Base-by-base conservation (phyloP, 2,329 filamentous ascomycete genomes). In the Grosmannia clavigera region DNA sequence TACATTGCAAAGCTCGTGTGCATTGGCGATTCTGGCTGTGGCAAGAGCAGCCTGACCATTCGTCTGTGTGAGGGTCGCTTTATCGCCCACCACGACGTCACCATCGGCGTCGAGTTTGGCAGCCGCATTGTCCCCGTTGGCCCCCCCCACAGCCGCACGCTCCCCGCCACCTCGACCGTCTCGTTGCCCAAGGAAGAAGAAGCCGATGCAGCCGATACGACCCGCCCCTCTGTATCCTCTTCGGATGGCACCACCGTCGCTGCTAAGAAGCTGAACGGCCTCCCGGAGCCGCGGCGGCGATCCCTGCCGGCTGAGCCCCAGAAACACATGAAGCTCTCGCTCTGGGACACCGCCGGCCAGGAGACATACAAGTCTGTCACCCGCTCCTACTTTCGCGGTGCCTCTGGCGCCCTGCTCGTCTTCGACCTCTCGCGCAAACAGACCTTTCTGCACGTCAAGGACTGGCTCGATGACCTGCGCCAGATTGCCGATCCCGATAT, bases 1-100 rank as follows among this genome's bases (percentile, higher is more conserved):
- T 97, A 95, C 78, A 99, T 97, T 71, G 92, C 92, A 73, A 99
- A 99, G 76, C 89, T 99, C 68, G 92, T 97, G 70, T 95, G 90
- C 77, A 91, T 99, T 69, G 94, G 94, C 73, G 94, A 97, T 77
- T 94, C 88, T 54, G 94, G 92, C 71, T 95, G 90, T 71, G 94
- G 94, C 70, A 99, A 99, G 79, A 95, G 90, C 64, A 84, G 90
- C 74, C 83, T 96, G 67, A 96, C 92, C 60, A 92, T 96, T 71
- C 90, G 92, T 64, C 88, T 97, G 64, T 96, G 92, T 77, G 92
- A 96, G 80, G 92, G 92, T 68, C 90, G 92, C 72, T 96, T 97
- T 79, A 90, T 89, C 60, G 83, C 88, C 59, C 88, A 94, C 71
- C 92, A 96, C 81, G 92, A 96, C 79, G 92, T 96, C 66, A 97